Base-by-base conservation (phyloP, 306 rosid genomes). In the Prunus kanzakura region DNA sequence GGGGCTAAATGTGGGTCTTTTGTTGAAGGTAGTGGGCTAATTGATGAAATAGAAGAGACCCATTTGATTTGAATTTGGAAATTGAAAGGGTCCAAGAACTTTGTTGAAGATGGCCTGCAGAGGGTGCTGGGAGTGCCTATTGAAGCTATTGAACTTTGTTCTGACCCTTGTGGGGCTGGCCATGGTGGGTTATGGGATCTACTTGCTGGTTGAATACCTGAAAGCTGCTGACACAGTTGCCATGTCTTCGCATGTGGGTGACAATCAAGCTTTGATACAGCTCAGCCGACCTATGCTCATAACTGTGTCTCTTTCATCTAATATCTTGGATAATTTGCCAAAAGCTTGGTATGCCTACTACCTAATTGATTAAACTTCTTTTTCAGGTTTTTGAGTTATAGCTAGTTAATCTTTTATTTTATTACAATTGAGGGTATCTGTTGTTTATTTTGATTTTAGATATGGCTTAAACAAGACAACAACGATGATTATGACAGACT, bases 121-220 rank as follows among this genome's bases (percentile, higher is more conserved):
- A 84, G 97, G 99, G 47, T 95, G 85, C 79, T 95, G 93, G 84
- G 97, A 86, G 86, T 95, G 90, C 72, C 81, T 92, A 64, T 86
- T 95, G 89, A 95, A 92, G 90, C 86, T 95, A 78, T 85, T 95
- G 64, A 95, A 95, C 90, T 87, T 95, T 86, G 45, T 95, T 60
- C 61, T 92, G 76, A 89, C 89, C 67, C 76, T 95, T 58, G 77
- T 81, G 84, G 97, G 97, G 86, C 87, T 95, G 77, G 91, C 97
- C 68, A 87, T 89, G 65, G 92, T 95, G 80, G 99, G 92, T 32
- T 95, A 86, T 82, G 99, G 99, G 74, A 88, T 95, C 86, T 95
- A 92, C 88, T 83, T 95, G 86, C 81, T 92, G 58, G 90, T 95
- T 62, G 83, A 67, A 72, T 92, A 80, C 83, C 16, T 52, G 64